These are phyloP conservation scores for Ramalina peruviana DNA, from an alignment of 495 filamentous ascomycete genomes.

Conservation along the genomic window DNA sequence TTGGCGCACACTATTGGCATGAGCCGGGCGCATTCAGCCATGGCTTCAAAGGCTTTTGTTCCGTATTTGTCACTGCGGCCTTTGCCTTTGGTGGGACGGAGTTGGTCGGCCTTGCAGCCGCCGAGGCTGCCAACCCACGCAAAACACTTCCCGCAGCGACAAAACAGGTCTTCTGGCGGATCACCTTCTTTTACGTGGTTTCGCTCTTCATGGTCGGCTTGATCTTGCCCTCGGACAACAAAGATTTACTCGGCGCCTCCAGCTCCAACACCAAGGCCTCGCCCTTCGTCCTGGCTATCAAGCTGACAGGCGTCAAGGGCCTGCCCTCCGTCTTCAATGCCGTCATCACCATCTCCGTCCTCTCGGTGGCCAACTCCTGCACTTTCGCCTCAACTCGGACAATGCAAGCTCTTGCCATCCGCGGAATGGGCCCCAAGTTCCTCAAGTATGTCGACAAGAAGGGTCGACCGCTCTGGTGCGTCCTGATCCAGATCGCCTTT, in stretches of 20 bases:
- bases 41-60: slow-evolving; percentile 58
- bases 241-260: slow-evolving; percentile 29
- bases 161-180: slow-evolving; percentile 67
- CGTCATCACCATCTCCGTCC: slow-evolving; percentile 55
- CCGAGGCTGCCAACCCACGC: slow-evolving; percentile 50
- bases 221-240: slow-evolving; percentile 43
- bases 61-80: slow-evolving; percentile 59
- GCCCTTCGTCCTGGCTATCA: slow-evolving; percentile 60
- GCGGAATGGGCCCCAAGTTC: slow-evolving; percentile 44
- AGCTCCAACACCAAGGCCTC: slow-evolving; percentile 45
- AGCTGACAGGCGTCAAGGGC: slow-evolving; percentile 48
- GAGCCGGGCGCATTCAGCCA: slow-evolving; percentile 59
- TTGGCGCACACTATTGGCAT: slow-evolving; percentile 49
- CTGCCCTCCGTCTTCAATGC: slow-evolving; percentile 63
- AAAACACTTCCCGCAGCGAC: slow-evolving; percentile 51
- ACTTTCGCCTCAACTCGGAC: slow-evolving; percentile 50
- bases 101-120: slow-evolving; percentile 57
- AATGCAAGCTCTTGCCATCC: slow-evolving; percentile 42
- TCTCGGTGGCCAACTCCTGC: slow-evolving; percentile 50
- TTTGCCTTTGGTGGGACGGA: slow-evolving; percentile 66
- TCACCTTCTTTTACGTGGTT: slow-evolving; percentile 61
- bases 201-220: slow-evolving; percentile 61
- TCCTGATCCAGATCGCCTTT: slow-evolving; percentile 39
- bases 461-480: slow-evolving; percentile 41
- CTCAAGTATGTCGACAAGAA: slow-evolving; percentile 41